Evolutionary conservation across 306 rosid species (phyloP).

Genomic region (Vachellia pachyceras): DNA sequence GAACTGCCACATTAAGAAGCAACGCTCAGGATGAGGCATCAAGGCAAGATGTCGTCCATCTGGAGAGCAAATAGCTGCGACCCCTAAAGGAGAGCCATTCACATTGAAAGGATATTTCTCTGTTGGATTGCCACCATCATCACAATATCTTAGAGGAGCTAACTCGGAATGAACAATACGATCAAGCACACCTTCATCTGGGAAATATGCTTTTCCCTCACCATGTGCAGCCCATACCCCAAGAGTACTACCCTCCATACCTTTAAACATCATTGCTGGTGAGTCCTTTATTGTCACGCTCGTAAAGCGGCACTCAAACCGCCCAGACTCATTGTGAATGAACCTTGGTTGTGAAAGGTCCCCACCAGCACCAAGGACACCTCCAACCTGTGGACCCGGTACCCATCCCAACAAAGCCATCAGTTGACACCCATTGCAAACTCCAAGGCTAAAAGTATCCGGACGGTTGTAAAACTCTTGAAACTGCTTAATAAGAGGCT

Average conservation of each 20-base stretch:
- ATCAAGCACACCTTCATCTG: constrained; percentile 71
- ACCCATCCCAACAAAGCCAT: constrained; percentile 96
- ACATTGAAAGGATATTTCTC: constrained; percentile 84
- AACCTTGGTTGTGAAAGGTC: constrained; percentile 90
- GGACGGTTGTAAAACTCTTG: constrained; percentile 83
- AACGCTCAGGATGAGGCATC: constrained; percentile 99
- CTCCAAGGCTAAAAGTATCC: constrained; percentile 89
- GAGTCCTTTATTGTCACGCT: constrained; percentile 80
- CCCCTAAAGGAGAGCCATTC: constrained; percentile 88
- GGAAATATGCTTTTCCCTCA: constrained; percentile 91
- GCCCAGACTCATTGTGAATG: constrained; percentile 87
- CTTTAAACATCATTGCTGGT: constrained; percentile 81
- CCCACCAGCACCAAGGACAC: constrained; percentile 81
- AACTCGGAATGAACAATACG: constrained; percentile 63
- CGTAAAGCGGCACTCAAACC: constrained; percentile 92
- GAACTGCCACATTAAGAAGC: constrained; percentile 95
- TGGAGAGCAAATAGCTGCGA: constrained; percentile 91
- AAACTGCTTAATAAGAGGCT: constrained; percentile 72
- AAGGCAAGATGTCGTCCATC: constrained; percentile 94
- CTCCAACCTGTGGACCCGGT: constrained; percentile 91
- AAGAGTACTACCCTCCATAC: constrained; percentile 83
- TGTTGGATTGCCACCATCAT: constrained; percentile 82
- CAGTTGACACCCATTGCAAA: constrained; percentile 96
- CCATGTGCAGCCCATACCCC: constrained; percentile 96
- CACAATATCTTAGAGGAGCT: constrained; percentile 85